Evolutionary conservation across 495 filamentous ascomycete species (phyloP).

Genomic region (Trichoderma asperelloides): DNA sequence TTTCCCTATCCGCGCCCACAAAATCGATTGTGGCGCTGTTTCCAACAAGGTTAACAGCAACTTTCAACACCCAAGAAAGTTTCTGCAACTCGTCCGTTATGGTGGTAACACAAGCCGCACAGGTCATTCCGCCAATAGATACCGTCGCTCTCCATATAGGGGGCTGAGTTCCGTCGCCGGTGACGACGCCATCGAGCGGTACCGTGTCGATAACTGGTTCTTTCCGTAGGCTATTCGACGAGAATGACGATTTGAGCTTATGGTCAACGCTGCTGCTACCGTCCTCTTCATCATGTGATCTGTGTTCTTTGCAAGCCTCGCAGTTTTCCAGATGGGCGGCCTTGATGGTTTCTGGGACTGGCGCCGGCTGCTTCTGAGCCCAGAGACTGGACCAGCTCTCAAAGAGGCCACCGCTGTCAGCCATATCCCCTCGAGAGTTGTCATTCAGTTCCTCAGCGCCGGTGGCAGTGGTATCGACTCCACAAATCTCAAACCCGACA

Average conservation of each 20-base stretch:
- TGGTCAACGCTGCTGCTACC: slow-evolving; percentile 6
- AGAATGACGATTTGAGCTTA: slow-evolving; percentile 8
- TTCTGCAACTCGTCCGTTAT: slow-evolving; percentile 58
- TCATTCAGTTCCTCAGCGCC: slow-evolving; percentile 15
- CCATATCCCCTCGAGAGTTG: background rate
- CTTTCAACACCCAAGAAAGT: slow-evolving; percentile 51
- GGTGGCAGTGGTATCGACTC: slow-evolving; percentile 31
- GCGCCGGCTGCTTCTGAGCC: slow-evolving; percentile 22
- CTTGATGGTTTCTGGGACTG: background rate
- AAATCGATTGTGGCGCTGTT: slow-evolving; percentile 65
- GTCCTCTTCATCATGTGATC: background rate
- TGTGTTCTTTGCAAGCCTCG: background rate
- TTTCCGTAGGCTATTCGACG: background rate
- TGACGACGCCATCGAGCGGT: slow-evolving; percentile 1
- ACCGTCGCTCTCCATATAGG: slow-evolving; percentile 47
- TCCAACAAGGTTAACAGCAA: slow-evolving; percentile 60
- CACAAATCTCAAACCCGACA: slow-evolving; percentile 37
- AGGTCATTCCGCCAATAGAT: slow-evolving; percentile 78
- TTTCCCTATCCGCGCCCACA: slow-evolving; percentile 37
- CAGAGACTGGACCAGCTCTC: slow-evolving; percentile 5
- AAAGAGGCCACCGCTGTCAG: background rate
- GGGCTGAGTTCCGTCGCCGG: background rate
- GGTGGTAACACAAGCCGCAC: slow-evolving; percentile 59
- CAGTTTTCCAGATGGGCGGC: slow-evolving; percentile 21
- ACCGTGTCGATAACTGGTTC: background rate